Percentiles rank a stretch among this genome's conserved stretches.
These are phyloP conservation scores for Persicaria maculosa DNA, from an alignment of 148 eudicot genomes.

Conservation along the genomic window DNA sequence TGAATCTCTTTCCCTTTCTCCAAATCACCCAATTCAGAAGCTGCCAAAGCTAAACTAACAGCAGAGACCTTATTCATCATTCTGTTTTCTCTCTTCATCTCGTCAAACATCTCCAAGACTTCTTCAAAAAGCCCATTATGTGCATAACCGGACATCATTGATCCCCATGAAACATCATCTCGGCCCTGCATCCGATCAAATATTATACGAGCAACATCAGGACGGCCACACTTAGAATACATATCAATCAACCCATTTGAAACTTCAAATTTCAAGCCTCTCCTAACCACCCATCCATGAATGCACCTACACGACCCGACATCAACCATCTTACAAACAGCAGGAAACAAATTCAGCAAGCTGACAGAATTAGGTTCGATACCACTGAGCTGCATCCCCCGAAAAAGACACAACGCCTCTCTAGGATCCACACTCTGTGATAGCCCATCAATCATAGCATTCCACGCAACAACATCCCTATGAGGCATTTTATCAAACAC, in stretches of 20 bases:
- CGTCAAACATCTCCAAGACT: conserved; percentile 49
- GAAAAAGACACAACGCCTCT: conserved; percentile 25
- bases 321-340: conserved; percentile 39
- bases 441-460: conserved; percentile 58
- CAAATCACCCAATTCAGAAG: conserved; percentile 50
- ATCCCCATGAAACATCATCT: conserved; percentile 69
- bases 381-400: conserved; percentile 35
- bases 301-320: conserved; percentile 33
- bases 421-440: conserved; percentile 34
- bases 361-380: conserved; percentile 50
- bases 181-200: conserved; percentile 38
- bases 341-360: conserved; percentile 68
- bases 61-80: conserved; percentile 49
- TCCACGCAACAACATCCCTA: conserved; percentile 64
- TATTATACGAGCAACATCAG: conserved; percentile 28
- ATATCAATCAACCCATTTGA: conserved; percentile 58
- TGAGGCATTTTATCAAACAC: conserved; percentile 61
- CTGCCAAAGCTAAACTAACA: conserved; percentile 58
- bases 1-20: conserved; percentile 54
- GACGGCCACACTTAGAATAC: conserved; percentile 47
- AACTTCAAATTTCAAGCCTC: conserved; percentile 35
- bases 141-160: conserved; percentile 67
- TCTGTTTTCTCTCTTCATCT: conserved; percentile 30
- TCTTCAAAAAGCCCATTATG: conserved; percentile 34
- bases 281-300: conserved; percentile 51